phyloP scores from a whole-genome alignment of 257 asterid species.

The Solanum paucissectum region DNA sequence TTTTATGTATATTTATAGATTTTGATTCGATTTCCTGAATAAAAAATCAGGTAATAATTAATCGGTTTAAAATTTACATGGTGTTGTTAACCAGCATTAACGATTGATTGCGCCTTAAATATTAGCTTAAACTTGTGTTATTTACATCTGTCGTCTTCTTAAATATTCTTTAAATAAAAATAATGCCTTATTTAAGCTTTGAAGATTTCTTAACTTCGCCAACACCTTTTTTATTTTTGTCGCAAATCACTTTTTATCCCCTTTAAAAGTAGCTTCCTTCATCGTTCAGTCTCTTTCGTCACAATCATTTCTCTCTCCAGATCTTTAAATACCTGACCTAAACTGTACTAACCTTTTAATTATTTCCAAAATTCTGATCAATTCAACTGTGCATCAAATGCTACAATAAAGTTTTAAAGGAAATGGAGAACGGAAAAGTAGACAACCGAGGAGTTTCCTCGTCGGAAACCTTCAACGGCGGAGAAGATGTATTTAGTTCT shows the following conservation, averaged over 20 bases:
- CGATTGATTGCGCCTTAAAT: not conserved
- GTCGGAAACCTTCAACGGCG: conserved; percentile 50
- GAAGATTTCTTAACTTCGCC: not conserved
- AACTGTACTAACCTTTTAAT: not conserved
- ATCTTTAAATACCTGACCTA: not conserved
- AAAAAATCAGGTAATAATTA: no score
- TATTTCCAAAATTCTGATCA: not conserved
- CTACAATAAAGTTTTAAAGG: not conserved
- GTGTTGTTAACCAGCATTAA: not conserved
- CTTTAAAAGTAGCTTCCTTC: not conserved
- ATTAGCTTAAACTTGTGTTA: not conserved
- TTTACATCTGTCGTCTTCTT: not conserved
- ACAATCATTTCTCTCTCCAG: not conserved
- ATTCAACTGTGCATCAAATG: not conserved
- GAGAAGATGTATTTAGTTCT: conserved; percentile 59
- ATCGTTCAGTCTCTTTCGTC: not conserved
- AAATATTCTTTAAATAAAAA: not conserved
- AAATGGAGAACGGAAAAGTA: conserved; percentile 32
- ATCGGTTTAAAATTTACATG: not conserved
- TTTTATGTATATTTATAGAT: no score
- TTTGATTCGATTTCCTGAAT: not conserved
- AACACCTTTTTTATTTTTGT: not conserved
- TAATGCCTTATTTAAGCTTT: not conserved
- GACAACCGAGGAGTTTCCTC: conserved; percentile 36
- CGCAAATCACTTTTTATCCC: not conserved